Percentiles rank a stretch among this genome's conserved stretches.
Conservation (phyloP, 345 rosid genomes). For the Euphorbia pulcherrima region DNA sequence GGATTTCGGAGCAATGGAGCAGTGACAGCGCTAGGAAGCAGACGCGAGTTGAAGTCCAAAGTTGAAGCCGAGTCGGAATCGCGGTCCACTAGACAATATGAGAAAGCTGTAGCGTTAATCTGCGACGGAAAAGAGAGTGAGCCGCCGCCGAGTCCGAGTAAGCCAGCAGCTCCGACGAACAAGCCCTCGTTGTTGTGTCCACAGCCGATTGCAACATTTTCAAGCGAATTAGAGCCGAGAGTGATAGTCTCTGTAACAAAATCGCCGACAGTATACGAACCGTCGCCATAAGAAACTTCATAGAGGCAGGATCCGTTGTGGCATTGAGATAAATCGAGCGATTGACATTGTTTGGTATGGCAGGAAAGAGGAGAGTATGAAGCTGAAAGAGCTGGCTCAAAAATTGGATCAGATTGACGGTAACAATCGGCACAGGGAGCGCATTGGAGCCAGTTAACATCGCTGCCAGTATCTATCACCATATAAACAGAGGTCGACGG, state of each 20-base stretch:
- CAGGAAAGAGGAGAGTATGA: constrained; percentile 66
- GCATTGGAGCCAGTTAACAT: constrained; percentile 87
- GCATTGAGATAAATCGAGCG: constrained; percentile 68
- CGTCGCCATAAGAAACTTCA: constrained; percentile 85
- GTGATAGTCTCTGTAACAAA: constrained; percentile 71
- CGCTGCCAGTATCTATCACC: constrained; percentile 89
- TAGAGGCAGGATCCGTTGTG: constrained; percentile 67
- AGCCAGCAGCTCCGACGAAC: constrained; percentile 80
- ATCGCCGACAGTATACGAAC: constrained; percentile 83
- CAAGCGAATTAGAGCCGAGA: constrained; percentile 52
- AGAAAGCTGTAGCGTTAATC: constrained; percentile 57
- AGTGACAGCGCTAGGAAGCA: constrained; percentile 47
- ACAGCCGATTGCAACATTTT: constrained; percentile 70
- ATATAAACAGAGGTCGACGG: constrained; percentile 66
- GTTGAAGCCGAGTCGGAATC: constrained; percentile 75
- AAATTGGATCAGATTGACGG: constrained; percentile 81
- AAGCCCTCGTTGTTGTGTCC: constrained; percentile 82
- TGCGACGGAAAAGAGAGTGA: constrained; percentile 70
- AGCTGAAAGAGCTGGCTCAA: constrained; percentile 63
- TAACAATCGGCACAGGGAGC: constrained; percentile 86
- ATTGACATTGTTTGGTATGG: constrained; percentile 47
- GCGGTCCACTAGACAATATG: constrained; percentile 90
- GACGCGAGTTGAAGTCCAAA: constrained; percentile 48
- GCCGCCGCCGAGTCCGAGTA: constrained; percentile 90
- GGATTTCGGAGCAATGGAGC: constrained; percentile 68